Evolutionary conservation across 2,329 filamentous ascomycete genomes (phyloP).

Genomic region (Claviceps fusiformis): DNA sequence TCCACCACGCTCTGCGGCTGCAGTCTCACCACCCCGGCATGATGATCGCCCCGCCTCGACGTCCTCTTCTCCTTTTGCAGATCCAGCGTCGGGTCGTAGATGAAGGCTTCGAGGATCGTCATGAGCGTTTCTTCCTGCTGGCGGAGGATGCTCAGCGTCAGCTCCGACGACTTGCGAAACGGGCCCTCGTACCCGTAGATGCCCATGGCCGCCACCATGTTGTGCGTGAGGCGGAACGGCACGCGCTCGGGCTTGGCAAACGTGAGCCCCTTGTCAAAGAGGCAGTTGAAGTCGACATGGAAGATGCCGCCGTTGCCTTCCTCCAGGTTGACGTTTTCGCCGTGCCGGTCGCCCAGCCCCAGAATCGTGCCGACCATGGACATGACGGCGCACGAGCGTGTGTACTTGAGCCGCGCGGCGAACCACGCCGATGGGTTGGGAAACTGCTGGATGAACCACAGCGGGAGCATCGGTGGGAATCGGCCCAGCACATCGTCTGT

Average conservation of each 20-base stretch:
- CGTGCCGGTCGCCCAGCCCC: constrained; percentile 85
- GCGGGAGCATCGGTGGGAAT: constrained; percentile 73
- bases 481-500: constrained; percentile 47
- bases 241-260: constrained; percentile 92
- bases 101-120: constrained; percentile 92
- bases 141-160: constrained; percentile 70
- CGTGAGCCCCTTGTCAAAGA: constrained; percentile 94
- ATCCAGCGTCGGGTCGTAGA: constrained; percentile 93
- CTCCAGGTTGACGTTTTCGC: constrained; percentile 91
- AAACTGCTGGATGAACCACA: constrained; percentile 95
- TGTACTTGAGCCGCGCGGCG: constrained; percentile 73
- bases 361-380: constrained; percentile 98
- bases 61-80: constrained; percentile 55
- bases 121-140: constrained; percentile 94
- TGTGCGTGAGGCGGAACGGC: constrained; percentile 93
- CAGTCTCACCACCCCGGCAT: constrained; percentile 28
- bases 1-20: constrained; percentile 68
- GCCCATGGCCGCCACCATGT: constrained; percentile 97
- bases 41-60: constrained; percentile 19
- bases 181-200: constrained; percentile 88
- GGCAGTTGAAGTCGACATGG: constrained; percentile 98
- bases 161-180: constrained; percentile 79
- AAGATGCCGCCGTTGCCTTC: constrained; percentile 88
- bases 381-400: constrained; percentile 92
- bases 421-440: constrained; percentile 91